These are phyloP conservation scores for Skeletonema costatum DNA, from an alignment of 108 stramenopile genomes.

Conservation along the genomic window DNA sequence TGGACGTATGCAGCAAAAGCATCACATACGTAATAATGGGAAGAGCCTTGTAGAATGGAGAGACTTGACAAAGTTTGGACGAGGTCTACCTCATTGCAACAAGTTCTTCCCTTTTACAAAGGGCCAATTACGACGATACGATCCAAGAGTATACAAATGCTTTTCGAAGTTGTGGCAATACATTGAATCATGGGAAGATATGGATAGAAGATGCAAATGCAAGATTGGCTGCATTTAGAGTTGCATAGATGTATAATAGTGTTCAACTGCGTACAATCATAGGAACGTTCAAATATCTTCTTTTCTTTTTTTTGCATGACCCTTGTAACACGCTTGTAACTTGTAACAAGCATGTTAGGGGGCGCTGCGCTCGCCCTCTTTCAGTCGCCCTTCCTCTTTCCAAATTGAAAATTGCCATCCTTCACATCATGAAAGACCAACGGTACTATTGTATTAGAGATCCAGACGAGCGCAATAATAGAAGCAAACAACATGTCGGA, in stretches of 20 bases:
- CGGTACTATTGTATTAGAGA: too few relatives aligned
- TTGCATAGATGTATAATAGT: not conserved
- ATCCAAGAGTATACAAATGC: conserved; percentile 56
- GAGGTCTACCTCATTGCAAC: conserved; percentile 66
- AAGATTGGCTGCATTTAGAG: not conserved
- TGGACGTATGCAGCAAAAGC: conserved; percentile 44
- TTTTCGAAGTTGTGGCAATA: conserved; percentile 65
- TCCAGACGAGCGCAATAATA: too few relatives aligned
- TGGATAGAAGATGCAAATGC: not conserved
- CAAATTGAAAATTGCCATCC: too few relatives aligned
- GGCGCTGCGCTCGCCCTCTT: too few relatives aligned
- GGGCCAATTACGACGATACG: conserved; percentile 69
- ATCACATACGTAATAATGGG: not conserved
- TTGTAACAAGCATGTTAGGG: too few relatives aligned
- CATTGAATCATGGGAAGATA: conserved; percentile 72
- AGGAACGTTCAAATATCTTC: too few relatives aligned
- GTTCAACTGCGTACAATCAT: not conserved
- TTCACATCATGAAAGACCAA: too few relatives aligned
- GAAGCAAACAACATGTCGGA: not conserved
- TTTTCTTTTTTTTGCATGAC: too few relatives aligned
- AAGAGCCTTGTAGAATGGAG: conserved; percentile 15
- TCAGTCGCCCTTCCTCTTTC: too few relatives aligned
- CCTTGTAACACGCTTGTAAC: too few relatives aligned
- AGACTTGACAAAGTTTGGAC: not conserved
- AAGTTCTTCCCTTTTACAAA: conserved; percentile 89